Percentiles rank a stretch among this genome's conserved stretches.
Conservation (phyloP, 805 yeast genomes). For the Ogataea wickerhamii region DNA sequence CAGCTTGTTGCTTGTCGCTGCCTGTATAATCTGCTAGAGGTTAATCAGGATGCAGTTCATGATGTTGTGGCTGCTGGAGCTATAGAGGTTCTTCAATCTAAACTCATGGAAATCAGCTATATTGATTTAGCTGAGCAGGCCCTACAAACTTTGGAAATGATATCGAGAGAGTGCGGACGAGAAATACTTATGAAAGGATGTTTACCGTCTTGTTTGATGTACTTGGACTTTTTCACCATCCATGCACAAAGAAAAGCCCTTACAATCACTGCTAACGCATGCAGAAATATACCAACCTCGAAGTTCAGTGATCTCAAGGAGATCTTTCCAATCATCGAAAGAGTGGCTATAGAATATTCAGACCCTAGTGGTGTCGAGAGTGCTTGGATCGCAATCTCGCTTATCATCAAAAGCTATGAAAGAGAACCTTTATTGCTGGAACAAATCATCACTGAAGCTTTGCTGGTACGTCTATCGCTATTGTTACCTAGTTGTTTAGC, state of each 20-base stretch:
- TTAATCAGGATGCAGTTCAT: slow-evolving; percentile 59
- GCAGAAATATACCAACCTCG: slow-evolving; percentile 42
- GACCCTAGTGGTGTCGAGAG: slow-evolving; percentile 62
- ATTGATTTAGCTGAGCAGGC: slow-evolving; percentile 94
- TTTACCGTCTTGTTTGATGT: slow-evolving; percentile 60
- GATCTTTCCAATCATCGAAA: slow-evolving; percentile 56
- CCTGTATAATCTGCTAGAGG: slow-evolving; percentile 74
- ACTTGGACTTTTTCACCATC: slow-evolving; percentile 81
- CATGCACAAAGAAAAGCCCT: slow-evolving; percentile 86
- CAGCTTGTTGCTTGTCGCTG: slow-evolving; percentile 83
- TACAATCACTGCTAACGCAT: slow-evolving; percentile 66
- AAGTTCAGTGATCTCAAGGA: slow-evolving; percentile 50
- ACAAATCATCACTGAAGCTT: slow-evolving; percentile 35
- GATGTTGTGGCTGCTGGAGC: slow-evolving; percentile 63
- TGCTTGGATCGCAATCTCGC: slow-evolving; percentile 61
- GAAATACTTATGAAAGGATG: slow-evolving; percentile 59
- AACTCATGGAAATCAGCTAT: slow-evolving; percentile 69
- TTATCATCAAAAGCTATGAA: slow-evolving; percentile 50
- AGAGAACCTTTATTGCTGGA: slow-evolving; percentile 43
- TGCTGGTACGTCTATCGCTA: slow-evolving; percentile 32
- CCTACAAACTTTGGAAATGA: slow-evolving; percentile 65
- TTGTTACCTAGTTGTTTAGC: slow-evolving; percentile 30
- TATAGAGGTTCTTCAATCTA: slow-evolving; percentile 60
- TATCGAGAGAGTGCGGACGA: slow-evolving; percentile 52
- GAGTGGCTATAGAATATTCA: slow-evolving; percentile 49